Percentiles rank a stretch among this genome's conserved stretches.
Evolutionary conservation across 495 filamentous ascomycete species (phyloP).

Genomic region (Aspergillus campestris): DNA sequence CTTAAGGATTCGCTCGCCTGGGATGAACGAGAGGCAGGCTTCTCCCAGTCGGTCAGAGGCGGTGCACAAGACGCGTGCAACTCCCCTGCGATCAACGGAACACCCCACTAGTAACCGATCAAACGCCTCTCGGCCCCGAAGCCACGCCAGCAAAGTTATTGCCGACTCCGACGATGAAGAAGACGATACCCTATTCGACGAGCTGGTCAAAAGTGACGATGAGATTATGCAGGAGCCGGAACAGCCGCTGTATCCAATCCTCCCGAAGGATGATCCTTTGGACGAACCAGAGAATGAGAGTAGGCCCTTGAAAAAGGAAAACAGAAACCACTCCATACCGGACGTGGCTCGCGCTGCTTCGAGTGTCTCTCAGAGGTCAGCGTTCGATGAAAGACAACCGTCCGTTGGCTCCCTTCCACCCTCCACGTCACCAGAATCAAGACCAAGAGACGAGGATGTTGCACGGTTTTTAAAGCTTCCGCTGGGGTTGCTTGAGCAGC

Average conservation of each 20-base stretch:
- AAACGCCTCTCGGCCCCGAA: neutral
- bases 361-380: neutral
- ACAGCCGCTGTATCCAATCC: constrained; percentile 22
- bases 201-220: constrained; percentile 6
- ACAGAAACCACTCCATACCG: too few species aligned
- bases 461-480: constrained; percentile 24
- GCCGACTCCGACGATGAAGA: constrained; percentile 41
- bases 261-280: constrained; percentile 12
- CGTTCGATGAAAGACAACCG: too few species aligned
- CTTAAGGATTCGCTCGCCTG: constrained; percentile 16
- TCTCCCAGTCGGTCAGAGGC: too few species aligned
- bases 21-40: neutral
- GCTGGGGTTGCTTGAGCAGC: constrained; percentile 10
- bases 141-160: constrained; percentile 18
- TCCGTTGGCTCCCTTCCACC: neutral
- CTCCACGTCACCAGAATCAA: constrained; percentile 13
- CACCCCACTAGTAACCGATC: neutral
- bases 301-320: neutral
- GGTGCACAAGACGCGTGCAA: too few species aligned
- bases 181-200: constrained; percentile 19
- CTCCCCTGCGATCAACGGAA: too few species aligned
- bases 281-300: neutral
- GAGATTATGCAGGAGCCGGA: constrained; percentile 14
- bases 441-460: constrained; percentile 14
- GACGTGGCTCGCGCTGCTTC: neutral